These are phyloP conservation scores for Linum lewisii DNA, from an alignment of 345 rosid species.

Conservation along the genomic window DNA sequence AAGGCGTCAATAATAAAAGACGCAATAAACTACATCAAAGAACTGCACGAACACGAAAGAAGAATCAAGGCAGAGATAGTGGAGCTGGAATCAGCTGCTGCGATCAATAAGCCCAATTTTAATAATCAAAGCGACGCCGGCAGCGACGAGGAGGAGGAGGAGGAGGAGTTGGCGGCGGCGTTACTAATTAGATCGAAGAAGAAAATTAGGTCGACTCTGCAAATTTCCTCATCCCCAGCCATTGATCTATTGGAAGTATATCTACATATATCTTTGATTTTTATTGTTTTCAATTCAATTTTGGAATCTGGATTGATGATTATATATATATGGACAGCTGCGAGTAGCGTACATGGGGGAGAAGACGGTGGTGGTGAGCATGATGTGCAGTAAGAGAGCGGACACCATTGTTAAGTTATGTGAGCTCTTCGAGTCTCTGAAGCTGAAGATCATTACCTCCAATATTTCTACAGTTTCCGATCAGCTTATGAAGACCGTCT, in stretches of 20 bases:
- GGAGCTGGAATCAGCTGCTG: slow-evolving; percentile 63
- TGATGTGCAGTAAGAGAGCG: slow-evolving; percentile 64
- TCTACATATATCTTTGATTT: too few species aligned
- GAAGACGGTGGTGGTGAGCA: slow-evolving; percentile 57
- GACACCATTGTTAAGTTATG: slow-evolving; percentile 88
- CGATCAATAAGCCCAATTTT: too few species aligned
- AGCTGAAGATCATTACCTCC: slow-evolving; percentile 67
- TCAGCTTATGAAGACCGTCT: slow-evolving; percentile 61
- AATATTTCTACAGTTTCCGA: slow-evolving; percentile 68
- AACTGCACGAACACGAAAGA: slow-evolving; percentile 66
- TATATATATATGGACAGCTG: slow-evolving; percentile 51
- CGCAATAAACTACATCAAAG: slow-evolving; percentile 81
- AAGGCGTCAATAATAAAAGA: slow-evolving; percentile 96
- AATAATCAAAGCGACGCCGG: too few species aligned
- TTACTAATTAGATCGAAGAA: too few species aligned
- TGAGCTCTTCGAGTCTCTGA: slow-evolving; percentile 68
- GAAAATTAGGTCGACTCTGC: too few species aligned
- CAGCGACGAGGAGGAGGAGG: slow-evolving; percentile 37
- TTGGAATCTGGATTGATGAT: too few species aligned
- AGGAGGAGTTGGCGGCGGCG: slow-evolving; percentile 47
- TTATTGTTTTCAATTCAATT: too few species aligned
- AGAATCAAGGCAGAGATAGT: slow-evolving; percentile 60
- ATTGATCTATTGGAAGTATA: too few species aligned
- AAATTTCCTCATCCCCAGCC: too few species aligned
- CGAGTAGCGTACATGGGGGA: slow-evolving; percentile 69